phyloP scores from a whole-genome alignment of 108 stramenopile genomes.

The Stephanodiscus minutulus region DNA sequence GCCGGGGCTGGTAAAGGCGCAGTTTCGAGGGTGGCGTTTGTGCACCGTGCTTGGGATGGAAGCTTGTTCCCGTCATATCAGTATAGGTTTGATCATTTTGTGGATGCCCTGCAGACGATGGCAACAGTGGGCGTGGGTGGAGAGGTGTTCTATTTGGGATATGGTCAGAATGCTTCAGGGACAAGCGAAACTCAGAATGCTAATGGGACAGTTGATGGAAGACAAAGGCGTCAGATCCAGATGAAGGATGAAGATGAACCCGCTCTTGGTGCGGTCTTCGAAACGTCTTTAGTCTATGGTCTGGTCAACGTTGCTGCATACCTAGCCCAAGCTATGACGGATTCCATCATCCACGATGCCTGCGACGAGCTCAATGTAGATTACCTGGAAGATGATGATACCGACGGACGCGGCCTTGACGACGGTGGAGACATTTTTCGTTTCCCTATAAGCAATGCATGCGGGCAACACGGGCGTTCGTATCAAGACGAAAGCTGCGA shows the following conservation, averaged over 20 bases:
- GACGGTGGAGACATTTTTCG: constrained; percentile 38
- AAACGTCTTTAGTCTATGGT: constrained; percentile 41
- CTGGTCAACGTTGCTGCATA: constrained; percentile 53
- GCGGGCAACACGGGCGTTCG: constrained; percentile 43
- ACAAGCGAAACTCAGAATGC: not conserved
- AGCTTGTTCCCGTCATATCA: constrained; percentile 36
- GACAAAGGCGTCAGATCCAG: not conserved
- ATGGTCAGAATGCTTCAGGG: constrained; percentile 14
- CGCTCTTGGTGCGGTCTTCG: not conserved
- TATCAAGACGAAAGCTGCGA: constrained; percentile 21
- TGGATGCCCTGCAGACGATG: constrained; percentile 33
- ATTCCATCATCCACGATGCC: constrained; percentile 55
- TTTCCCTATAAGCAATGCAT: constrained; percentile 45
- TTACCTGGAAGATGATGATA: constrained; percentile 24
- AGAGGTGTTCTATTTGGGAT: constrained; percentile 33
- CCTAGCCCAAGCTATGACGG: constrained; percentile 57
- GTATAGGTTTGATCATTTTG: constrained; percentile 38
- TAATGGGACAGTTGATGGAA: constrained; percentile 2
- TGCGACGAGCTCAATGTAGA: constrained; percentile 52
- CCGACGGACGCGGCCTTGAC: constrained; percentile 39
- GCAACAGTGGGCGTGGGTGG: constrained; percentile 33
- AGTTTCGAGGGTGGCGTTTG: constrained; percentile 26
- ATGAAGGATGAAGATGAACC: not conserved
- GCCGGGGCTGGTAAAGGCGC: constrained; percentile 24
- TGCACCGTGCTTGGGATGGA: constrained; percentile 39